Conservation (phyloP, 2,329 filamentous ascomycete species). For the Botrytis squamosa region DNA sequence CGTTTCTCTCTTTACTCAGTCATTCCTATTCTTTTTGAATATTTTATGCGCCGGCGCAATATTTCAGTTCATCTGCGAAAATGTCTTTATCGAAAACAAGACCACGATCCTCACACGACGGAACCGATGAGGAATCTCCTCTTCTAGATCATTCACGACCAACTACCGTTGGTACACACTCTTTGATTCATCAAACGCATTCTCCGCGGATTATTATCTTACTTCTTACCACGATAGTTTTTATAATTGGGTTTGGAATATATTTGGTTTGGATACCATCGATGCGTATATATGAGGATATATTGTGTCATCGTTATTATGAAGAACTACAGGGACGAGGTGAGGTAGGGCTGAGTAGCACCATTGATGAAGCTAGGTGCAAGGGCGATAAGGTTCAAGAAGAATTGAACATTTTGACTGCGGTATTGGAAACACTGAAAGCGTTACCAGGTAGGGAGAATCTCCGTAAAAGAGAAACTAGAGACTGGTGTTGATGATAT, state of each 20-base stretch:
- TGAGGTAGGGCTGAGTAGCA: slow-evolving; percentile 29
- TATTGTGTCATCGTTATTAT: slow-evolving; percentile 44
- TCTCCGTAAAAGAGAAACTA: neutral
- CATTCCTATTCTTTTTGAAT: neutral
- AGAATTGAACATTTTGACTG: slow-evolving; percentile 41
- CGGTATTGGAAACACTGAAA: slow-evolving; percentile 36
- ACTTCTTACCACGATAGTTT: slow-evolving; percentile 38
- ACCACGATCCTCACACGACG: slow-evolving; percentile 1
- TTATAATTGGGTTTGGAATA: slow-evolving; percentile 37
- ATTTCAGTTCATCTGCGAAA: neutral
- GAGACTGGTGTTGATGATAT: slow-evolving; percentile 10
- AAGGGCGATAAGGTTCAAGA: slow-evolving; percentile 42
- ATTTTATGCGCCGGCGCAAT: slow-evolving; percentile 14
- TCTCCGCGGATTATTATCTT: slow-evolving; percentile 38
- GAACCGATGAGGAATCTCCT: slow-evolving; percentile 19
- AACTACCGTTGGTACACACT: neutral
- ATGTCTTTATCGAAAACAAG: slow-evolving; percentile 7
- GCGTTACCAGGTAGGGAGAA: slow-evolving; percentile 37
- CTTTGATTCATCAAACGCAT: slow-evolving; percentile 20
- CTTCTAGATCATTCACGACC: slow-evolving; percentile 16
- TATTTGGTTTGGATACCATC: slow-evolving; percentile 40
- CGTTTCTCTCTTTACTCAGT: neutral
- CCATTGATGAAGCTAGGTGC: slow-evolving; percentile 42
- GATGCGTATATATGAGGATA: slow-evolving; percentile 43
- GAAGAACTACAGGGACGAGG: slow-evolving; percentile 29